These are phyloP conservation scores for Articulospora tetracladia DNA, from an alignment of 495 filamentous ascomycete genomes.

Conservation along the genomic window DNA sequence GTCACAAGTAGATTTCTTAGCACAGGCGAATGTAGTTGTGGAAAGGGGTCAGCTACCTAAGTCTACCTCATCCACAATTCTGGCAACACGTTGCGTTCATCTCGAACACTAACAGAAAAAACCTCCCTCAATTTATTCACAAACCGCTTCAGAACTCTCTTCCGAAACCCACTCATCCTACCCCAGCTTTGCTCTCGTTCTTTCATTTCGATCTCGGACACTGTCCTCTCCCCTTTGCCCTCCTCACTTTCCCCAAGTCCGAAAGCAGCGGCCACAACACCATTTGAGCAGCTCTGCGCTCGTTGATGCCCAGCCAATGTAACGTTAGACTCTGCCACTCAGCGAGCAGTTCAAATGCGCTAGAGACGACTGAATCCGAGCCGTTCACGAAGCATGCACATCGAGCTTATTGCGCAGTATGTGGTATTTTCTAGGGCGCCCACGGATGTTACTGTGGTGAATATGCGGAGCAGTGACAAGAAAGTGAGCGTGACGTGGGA, in stretches of 20 bases:
- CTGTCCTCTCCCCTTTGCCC: neutral
- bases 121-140: neutral
- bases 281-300: neutral
- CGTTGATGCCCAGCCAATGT: neutral
- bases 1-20: too few species aligned
- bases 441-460: neutral
- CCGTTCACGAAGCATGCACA: neutral
- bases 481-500: neutral
- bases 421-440: neutral
- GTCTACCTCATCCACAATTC: neutral
- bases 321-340: neutral
- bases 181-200: neutral
- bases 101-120: neutral
- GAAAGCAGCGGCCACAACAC: neutral
- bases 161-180: neutral
- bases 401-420: neutral
- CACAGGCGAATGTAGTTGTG: too few species aligned
- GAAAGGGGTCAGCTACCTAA: too few species aligned
- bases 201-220: neutral
- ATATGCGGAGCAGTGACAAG: neutral
- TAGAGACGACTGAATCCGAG: neutral
- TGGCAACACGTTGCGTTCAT: too few species aligned
- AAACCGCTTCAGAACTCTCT: neutral
- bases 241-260: neutral
- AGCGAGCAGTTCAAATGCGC: neutral